Conservation (phyloP, 2,329 filamentous ascomycete species). For the Aspergillus eucalypticola region DNA sequence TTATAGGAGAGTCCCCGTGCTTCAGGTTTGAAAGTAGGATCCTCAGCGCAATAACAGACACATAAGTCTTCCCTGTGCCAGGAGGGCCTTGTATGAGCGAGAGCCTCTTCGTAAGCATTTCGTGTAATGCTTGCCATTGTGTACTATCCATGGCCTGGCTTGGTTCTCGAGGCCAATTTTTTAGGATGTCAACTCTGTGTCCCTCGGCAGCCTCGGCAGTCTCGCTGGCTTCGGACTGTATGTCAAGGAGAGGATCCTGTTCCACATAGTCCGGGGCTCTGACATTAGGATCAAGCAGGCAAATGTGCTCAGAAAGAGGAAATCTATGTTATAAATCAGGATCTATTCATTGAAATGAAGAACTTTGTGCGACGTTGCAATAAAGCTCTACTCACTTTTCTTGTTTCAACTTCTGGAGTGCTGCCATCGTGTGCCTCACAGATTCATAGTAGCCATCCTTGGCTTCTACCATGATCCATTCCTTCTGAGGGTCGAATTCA, state of each 20-base stretch:
- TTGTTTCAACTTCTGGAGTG: slow-evolving; percentile 65
- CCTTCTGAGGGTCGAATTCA: slow-evolving; percentile 66
- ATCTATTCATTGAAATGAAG: not conserved
- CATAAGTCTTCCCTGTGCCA: slow-evolving; percentile 77
- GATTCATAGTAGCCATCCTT: slow-evolving; percentile 75
- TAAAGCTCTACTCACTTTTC: slow-evolving; percentile 46
- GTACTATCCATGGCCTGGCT: slow-evolving; percentile 63
- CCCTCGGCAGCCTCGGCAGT: slow-evolving; percentile 28
- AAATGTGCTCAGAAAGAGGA: slow-evolving; percentile 47
- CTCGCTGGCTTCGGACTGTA: slow-evolving; percentile 47
- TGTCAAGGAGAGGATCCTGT: slow-evolving; percentile 51
- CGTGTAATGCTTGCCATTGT: slow-evolving; percentile 67
- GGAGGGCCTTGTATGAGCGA: slow-evolving; percentile 84
- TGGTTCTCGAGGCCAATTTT: slow-evolving; percentile 53
- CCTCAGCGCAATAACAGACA: slow-evolving; percentile 71
- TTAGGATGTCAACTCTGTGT: slow-evolving; percentile 56
- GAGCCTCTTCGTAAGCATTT: slow-evolving; percentile 70
- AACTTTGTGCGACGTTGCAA: too few relatives aligned
- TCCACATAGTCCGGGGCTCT: slow-evolving; percentile 56
- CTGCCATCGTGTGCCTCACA: slow-evolving; percentile 68
- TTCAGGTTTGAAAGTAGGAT: slow-evolving; percentile 63
- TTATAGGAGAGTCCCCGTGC: slow-evolving; percentile 63
- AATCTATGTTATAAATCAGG: slow-evolving; percentile 37
- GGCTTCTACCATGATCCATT: slow-evolving; percentile 78
- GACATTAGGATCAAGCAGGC: slow-evolving; percentile 41